These are phyloP conservation scores for Suillus clintonianus DNA, from an alignment of 768 basidiomycete genomes.

Conservation along the genomic window DNA sequence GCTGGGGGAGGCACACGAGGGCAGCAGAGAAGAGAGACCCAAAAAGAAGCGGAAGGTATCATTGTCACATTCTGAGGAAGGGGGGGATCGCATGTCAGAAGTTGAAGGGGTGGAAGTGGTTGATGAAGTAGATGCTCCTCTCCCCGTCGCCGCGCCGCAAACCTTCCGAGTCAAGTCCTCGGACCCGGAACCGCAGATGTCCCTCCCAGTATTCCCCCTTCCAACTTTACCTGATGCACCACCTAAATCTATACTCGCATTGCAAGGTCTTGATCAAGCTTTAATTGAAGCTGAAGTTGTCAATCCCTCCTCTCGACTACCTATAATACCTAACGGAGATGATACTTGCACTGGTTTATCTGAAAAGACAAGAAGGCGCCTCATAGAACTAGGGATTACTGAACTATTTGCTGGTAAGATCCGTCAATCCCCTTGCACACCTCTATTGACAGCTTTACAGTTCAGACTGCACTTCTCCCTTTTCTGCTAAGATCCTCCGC, in stretches of 20 bases:
- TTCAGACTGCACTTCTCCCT: slow-evolving; percentile 87
- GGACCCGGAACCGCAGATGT: slow-evolving; percentile 20
- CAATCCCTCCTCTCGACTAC: slow-evolving; percentile 48
- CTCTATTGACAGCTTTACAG: slow-evolving; percentile 42
- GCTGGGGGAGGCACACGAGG: slow-evolving; percentile 18
- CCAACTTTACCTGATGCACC: slow-evolving; percentile 69
- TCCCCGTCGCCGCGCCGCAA: slow-evolving; percentile 15
- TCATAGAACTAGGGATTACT: slow-evolving; percentile 77
- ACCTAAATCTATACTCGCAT: slow-evolving; percentile 65
- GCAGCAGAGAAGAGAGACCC: slow-evolving; percentile 25
- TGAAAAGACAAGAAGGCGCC: slow-evolving; percentile 57
- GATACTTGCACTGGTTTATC: slow-evolving; percentile 54
- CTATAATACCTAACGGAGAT: slow-evolving; percentile 41
- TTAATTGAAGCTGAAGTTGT: slow-evolving; percentile 71
- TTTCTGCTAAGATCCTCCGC: slow-evolving; percentile 60
- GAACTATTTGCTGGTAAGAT: slow-evolving; percentile 85
- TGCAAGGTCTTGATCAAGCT: slow-evolving; percentile 79
- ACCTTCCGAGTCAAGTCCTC: not conserved
- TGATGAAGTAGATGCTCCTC: not conserved
- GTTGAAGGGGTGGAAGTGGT: not conserved
- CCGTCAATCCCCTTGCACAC: not conserved
- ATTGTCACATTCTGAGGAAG: slow-evolving; percentile 17
- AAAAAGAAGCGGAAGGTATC: slow-evolving; percentile 47
- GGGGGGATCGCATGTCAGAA: slow-evolving; percentile 19
- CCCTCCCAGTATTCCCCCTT: slow-evolving; percentile 69